Evolutionary conservation across 768 basidiomycete species (phyloP).

Genomic region (Lactarius evosmus): DNA sequence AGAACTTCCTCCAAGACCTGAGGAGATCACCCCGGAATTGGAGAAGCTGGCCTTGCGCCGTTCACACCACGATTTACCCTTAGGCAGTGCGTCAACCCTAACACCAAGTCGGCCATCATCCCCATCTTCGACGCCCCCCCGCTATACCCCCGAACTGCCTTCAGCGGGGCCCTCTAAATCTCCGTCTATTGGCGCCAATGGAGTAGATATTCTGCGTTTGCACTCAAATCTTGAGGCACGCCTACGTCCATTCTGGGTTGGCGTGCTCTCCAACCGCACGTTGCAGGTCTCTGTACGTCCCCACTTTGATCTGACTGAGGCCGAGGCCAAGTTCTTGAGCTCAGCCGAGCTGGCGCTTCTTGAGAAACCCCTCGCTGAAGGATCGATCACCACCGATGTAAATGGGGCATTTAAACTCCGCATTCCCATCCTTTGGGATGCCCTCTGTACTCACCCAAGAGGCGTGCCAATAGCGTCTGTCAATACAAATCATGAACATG

Average conservation of each 20-base stretch:
- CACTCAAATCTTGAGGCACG: slow-evolving; percentile 77
- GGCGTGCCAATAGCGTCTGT: slow-evolving; percentile 58
- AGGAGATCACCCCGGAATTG: slow-evolving; percentile 58
- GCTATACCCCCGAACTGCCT: slow-evolving; percentile 12
- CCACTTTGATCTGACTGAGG: slow-evolving; percentile 32
- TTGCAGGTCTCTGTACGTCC: slow-evolving; percentile 64
- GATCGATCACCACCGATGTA: slow-evolving; percentile 52
- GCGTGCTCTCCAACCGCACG: slow-evolving; percentile 58
- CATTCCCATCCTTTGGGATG: slow-evolving; percentile 66
- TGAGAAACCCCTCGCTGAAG: slow-evolving; percentile 43
- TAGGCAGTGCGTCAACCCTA: slow-evolving; percentile 18
- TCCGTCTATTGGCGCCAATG: not conserved
- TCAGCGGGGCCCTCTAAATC: not conserved
- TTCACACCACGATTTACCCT: slow-evolving; percentile 16
- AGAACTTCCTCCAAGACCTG: slow-evolving; percentile 53
- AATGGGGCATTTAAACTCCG: slow-evolving; percentile 74
- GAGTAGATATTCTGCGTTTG: slow-evolving; percentile 46
- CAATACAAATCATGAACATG: slow-evolving; percentile 42
- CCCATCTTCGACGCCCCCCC: slow-evolving; percentile 10
- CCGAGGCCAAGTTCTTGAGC: slow-evolving; percentile 32
- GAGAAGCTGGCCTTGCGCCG: slow-evolving; percentile 48
- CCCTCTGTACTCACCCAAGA: slow-evolving; percentile 57
- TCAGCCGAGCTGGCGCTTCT: slow-evolving; percentile 12
- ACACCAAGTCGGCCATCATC: slow-evolving; percentile 7
- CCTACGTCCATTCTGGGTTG: slow-evolving; percentile 78